Conservation (phyloP, 2,329 filamentous ascomycete species). For the Metarhizium humberi region DNA sequence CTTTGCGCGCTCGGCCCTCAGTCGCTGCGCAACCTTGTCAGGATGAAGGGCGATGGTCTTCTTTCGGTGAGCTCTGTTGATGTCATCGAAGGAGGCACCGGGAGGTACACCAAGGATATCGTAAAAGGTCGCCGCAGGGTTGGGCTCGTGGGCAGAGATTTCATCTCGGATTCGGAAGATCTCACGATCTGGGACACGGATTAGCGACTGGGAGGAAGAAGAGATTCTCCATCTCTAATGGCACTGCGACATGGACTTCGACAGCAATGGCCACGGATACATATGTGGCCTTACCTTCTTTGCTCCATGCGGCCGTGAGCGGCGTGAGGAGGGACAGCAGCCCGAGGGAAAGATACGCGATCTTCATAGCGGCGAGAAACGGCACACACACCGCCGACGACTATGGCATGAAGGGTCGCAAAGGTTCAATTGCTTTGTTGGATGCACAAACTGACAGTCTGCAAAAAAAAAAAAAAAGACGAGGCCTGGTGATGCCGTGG, state of each 20-base stretch:
- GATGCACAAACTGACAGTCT: background rate
- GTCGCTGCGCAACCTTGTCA: constrained; percentile 86
- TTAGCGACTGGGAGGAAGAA: background rate
- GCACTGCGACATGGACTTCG: background rate
- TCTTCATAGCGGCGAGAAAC: constrained; percentile 49
- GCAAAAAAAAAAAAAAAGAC: background rate
- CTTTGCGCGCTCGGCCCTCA: constrained; percentile 60
- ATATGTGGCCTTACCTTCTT: constrained; percentile 55
- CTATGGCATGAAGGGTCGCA: background rate
- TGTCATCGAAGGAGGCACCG: constrained; percentile 71
- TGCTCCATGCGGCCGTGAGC: constrained; percentile 69
- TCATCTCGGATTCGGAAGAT: constrained; percentile 95
- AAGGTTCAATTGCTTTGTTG: background rate
- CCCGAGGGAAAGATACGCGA: constrained; percentile 56
- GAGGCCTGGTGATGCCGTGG: background rate
- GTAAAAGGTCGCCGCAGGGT: constrained; percentile 80
- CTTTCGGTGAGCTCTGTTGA: constrained; percentile 91
- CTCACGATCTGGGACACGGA: constrained; percentile 66
- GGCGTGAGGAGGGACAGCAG: constrained; percentile 59
- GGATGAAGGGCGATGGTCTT: constrained; percentile 77
- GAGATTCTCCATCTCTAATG: too few species aligned
- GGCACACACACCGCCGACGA: background rate
- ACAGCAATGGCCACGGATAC: background rate
- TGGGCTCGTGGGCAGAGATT: constrained; percentile 66
- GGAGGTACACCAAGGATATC: constrained; percentile 74